phyloP scores from a whole-genome alignment of 345 rosid genomes.

The Camelina sativa region DNA sequence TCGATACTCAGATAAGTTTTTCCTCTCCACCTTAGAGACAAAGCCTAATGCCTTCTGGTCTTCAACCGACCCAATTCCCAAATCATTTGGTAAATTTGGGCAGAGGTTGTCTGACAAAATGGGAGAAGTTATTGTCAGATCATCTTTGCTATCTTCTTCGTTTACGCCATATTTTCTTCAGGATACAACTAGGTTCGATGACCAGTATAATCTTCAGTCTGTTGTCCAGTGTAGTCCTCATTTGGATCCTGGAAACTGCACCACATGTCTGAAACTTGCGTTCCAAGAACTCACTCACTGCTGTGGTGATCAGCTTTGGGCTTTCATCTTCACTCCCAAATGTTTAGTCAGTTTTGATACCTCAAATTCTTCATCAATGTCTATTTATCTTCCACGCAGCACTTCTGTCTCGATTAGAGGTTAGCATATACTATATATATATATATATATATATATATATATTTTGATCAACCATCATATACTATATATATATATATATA shows the following conservation, averaged over 20 bases:
- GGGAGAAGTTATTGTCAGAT: constrained; percentile 30
- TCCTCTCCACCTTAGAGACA: constrained; percentile 24
- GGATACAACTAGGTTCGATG: constrained; percentile 6
- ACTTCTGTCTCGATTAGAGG: constrained; percentile 17
- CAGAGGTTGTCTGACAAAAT: constrained; percentile 24
- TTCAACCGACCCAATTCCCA: neutral
- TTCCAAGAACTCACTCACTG: neutral
- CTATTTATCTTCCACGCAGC: constrained; percentile 8
- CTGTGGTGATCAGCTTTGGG: constrained; percentile 13
- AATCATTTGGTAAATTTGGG: neutral
- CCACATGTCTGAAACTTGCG: constrained; percentile 34
- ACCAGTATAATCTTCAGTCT: constrained; percentile 35
- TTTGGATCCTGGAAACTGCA: constrained; percentile 22
- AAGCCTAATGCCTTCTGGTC: neutral
- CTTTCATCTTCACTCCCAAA: constrained; percentile 32
- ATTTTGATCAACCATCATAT: no score
- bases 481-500: no score
- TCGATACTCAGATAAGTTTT: constrained; percentile 42
- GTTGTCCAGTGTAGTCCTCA: constrained; percentile 37
- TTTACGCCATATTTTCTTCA: constrained; percentile 14
- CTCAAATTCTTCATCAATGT: neutral
- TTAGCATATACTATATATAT: neutral
- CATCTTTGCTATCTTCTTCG: constrained; percentile 1
- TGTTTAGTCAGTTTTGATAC: constrained; percentile 32
- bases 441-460: no score